Evolutionary conservation across 306 rosid genomes (phyloP), one percentile per base, ranked within the genome.

Genomic region (Styphnolobium japonicum): DNA sequence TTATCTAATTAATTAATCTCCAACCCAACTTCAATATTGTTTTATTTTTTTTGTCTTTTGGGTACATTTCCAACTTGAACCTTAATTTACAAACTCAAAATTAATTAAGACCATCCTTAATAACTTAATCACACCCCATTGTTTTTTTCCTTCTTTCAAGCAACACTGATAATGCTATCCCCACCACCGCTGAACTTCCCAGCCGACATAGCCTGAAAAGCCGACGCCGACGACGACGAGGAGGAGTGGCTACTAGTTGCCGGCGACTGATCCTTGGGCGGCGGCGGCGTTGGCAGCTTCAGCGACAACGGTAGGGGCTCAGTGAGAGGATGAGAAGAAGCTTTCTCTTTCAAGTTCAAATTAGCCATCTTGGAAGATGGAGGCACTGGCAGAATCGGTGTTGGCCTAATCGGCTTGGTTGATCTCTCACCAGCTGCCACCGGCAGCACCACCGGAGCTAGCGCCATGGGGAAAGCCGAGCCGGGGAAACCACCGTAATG

Each of bases 151-250:
- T 61, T 18, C 69, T 43, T 52, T 92, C 84, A 94, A 70, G 97
- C 97, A 79, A 94, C 98, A 45, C 90, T 90, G 8, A 94, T 90
- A 55, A 92, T 89, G 63, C 87, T 82, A 72, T 94, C 97, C 10
- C 93, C 94, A 40, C 89, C 83, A 10, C 79, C 66, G 43, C 68
- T 51, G 71, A 83, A 88, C 66, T 83, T 83, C 5, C 86, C 89
- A 2, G 83, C 51, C 4, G 97, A 67, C 85, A 90, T 84, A 39
- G 81, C 53, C 79, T 87, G 89, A 62, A 90, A 92, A 73, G 88
- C 43, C 0, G 95, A 80, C 5, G 93, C 27, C 15, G 87, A 64
- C 0, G 87, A 39, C 0, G 71, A 36, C 5, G 85, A 70, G 0
- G 84, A 78, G 0, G 94, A 56, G 71, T 66, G 74, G 84, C 52